These are phyloP conservation scores for Fraxinus excelsior DNA, from an alignment of 257 asterid genomes.

Conservation along the genomic window DNA sequence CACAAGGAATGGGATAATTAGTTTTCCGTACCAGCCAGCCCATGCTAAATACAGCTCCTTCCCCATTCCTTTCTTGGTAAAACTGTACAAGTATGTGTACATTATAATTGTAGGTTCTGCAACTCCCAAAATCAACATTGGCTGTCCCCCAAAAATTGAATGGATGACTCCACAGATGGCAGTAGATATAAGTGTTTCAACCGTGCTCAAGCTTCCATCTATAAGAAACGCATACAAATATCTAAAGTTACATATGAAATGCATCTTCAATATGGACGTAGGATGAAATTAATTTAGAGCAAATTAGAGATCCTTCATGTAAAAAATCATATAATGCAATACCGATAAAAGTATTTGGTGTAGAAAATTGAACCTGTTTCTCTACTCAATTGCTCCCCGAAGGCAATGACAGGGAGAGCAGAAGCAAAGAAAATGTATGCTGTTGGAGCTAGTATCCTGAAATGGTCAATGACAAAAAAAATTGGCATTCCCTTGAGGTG, in stretches of 20 bases:
- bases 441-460: constrained; percentile 91
- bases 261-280: neutral
- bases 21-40: constrained; percentile 76
- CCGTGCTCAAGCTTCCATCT: constrained; percentile 84
- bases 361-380: constrained; percentile 62
- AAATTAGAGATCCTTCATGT: neutral
- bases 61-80: constrained; percentile 61
- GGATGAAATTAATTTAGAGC: neutral
- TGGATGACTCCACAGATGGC: constrained; percentile 87
- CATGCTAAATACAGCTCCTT: constrained; percentile 71
- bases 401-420: constrained; percentile 91
- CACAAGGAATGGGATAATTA: neutral
- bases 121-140: constrained; percentile 87
- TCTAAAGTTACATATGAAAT: neutral
- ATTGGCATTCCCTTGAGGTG: neutral
- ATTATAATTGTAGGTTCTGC: constrained; percentile 96
- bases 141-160: constrained; percentile 85
- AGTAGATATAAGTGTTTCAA: constrained; percentile 86
- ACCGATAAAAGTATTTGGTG: neutral
- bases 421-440: constrained; percentile 91
- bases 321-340: neutral
- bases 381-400: constrained; percentile 87
- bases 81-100: constrained; percentile 76
- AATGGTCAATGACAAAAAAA: constrained; percentile 21
- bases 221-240: constrained; percentile 17